Evolutionary conservation across 345 rosid species (phyloP).

Genomic region (Populus pruinosa): DNA sequence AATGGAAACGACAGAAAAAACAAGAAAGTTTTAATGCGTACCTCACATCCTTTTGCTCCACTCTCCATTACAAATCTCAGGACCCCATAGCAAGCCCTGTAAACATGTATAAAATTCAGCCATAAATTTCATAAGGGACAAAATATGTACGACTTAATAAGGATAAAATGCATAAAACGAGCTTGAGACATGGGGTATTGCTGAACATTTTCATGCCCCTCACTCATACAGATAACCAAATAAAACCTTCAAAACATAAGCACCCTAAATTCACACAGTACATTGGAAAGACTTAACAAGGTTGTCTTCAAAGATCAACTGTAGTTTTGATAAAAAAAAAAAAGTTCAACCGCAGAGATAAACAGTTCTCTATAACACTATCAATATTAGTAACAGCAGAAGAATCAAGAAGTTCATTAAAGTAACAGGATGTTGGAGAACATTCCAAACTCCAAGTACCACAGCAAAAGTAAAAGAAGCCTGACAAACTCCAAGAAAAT

Average conservation of each 20-base stretch:
- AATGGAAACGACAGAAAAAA: too few species aligned
- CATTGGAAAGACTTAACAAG: too few species aligned
- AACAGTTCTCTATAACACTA: too few species aligned
- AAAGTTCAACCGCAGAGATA: too few species aligned
- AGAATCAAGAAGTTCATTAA: too few species aligned
- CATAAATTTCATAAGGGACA: neutral
- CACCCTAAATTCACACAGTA: neutral
- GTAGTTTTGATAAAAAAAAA: too few species aligned
- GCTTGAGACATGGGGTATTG: neutral
- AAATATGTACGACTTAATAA: neutral
- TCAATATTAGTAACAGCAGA: too few species aligned
- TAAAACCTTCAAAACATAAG: neutral
- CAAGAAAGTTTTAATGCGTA: neutral
- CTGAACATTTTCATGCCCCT: neutral
- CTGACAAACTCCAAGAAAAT: conserved; percentile 31
- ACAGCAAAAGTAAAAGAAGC: conserved; percentile 29
- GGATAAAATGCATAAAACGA: neutral
- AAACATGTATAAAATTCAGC: neutral
- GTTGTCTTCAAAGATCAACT: too few species aligned
- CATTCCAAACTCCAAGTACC: conserved; percentile 54
- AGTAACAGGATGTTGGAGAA: conserved; percentile 21
- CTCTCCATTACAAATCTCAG: conserved; percentile 62
- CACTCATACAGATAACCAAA: neutral
- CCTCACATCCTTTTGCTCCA: conserved; percentile 38
- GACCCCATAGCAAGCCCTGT: conserved; percentile 91